Base-by-base conservation (phyloP, 2,329 filamentous ascomycete genomes). In the Fusarium palustre region DNA sequence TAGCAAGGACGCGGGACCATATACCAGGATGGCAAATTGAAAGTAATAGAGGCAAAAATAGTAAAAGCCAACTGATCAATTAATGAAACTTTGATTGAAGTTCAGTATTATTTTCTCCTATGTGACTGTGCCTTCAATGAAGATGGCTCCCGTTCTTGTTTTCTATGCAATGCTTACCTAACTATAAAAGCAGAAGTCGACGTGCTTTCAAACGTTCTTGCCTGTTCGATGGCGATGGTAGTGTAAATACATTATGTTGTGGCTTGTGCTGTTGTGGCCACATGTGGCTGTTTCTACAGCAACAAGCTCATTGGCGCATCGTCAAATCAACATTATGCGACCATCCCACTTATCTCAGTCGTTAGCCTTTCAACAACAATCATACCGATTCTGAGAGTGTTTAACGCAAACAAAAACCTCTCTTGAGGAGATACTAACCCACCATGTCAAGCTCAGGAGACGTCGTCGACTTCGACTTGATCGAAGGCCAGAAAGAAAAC, bases 401-500 rank as follows among this genome's bases (percentile, higher is more conserved):
- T 64, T 50, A 39, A 49, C 24, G 25, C 31, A 34, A 28, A 68
- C 36, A 56, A 70, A 52, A 54, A 38, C 63, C 54, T 70, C 66
- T 39, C 43, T 38, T 33, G 64, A 68, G 64, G 64, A 56, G 46
- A 66, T 55, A 74, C 65, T 69, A 70, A 77, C 61, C 55, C 69
- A 80, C 75, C 74, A 88, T 89, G 82, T 81, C 83, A 68, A 72
- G 74, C 38, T 79, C 81, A 65, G 80, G 81, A 64, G 87, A 90
- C 71, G 79, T 88, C 39, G 88, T 91, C 77, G 83, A 89, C 82
- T 98, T 99, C 82, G 92, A 97, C 75, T 88, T 97, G 68, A 97
- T 99, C 81, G 96, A 99, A 82, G 89, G 88, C 47, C 94, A 97
- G 75, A 99, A 99, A 82, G 96, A 99, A 82, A 99, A 99, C 81